A percentile compares a stretch with the other conserved stretches of the same genome.
phyloP scores from a whole-genome alignment of 2,329 filamentous ascomycete species.

The Monosporascus sp. region DNA sequence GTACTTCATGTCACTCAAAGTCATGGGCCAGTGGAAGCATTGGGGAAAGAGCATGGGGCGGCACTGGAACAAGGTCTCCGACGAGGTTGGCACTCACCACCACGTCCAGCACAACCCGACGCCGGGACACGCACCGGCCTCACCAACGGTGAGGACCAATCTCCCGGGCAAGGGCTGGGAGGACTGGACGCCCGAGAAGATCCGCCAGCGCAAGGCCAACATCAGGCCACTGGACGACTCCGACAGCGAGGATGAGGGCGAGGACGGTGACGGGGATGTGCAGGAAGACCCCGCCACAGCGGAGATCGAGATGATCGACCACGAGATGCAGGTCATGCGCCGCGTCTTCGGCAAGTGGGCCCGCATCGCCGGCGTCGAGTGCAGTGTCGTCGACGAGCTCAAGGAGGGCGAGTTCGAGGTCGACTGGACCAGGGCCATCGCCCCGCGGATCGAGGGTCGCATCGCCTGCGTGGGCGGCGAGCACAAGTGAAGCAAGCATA shows the following conservation, averaged over 20 bases:
- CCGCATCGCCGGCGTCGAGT: conserved; percentile 57
- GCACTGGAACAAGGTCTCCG: conserved; percentile 64
- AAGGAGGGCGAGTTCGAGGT: conserved; percentile 55
- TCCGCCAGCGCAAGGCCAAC: conserved; percentile 29
- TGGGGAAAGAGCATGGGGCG: conserved; percentile 57
- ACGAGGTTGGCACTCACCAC: conserved; percentile 46
- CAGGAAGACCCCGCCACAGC: too few species aligned
- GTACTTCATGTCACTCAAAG: conserved; percentile 83
- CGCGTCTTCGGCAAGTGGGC: conserved; percentile 72
- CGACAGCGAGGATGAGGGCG: conserved; percentile 30
- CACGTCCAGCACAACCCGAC: conserved; percentile 40
- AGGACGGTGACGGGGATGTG: conserved; percentile 20
- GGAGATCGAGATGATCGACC: conserved; percentile 40
- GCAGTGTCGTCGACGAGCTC: conserved; percentile 47
- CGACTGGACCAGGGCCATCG: conserved; percentile 76
- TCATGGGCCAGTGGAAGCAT: conserved; percentile 72
- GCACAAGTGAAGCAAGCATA: conserved; percentile 5
- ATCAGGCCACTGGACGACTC: conserved; percentile 39
- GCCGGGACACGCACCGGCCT: conserved; percentile 16
- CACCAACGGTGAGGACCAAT: conserved; percentile 8
- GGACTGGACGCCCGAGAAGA: conserved; percentile 30
- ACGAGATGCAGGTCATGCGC: conserved; percentile 59
- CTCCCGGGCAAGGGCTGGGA: conserved; percentile 26
- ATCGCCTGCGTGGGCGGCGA: conserved; percentile 41
- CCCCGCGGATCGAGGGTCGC: conserved; percentile 70